Evolutionary conservation across 257 asterid species (phyloP), one percentile per base, ranked within the genome.

Genomic region (Avicennia marina): DNA sequence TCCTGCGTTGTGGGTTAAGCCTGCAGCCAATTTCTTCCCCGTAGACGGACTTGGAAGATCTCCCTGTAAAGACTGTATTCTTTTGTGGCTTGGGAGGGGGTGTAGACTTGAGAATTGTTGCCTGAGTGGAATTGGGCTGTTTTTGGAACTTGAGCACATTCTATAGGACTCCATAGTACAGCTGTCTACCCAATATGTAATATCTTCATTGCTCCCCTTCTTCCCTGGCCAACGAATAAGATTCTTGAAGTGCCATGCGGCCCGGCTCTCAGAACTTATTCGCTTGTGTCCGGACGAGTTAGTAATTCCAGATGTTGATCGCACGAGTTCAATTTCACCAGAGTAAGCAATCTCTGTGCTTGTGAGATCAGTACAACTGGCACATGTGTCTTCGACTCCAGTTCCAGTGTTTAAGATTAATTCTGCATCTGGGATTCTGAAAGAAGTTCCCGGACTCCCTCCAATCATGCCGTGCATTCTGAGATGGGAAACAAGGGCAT

Each of bases 371-470:
- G n/a, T 78, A 42, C 58, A 46, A 52, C 64, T 69, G 39, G 60
- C 73, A 56, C 59, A 60, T n/a, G 56, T 72, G 60, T 57, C 65
- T 22, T 73, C 83, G 4, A 69, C 51, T 47, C 85, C n/a, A n/a
- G n/a, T n/a, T n/a, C n/a, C 85, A 3, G 85, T 51, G 47, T 68
- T 66, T 57, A 77, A 39, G 45, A 81, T 72, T 45, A 84, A 72
- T 53, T 84, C 90, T 2, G 78, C 69, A 36, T 84, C 90, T 1
- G 85, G 83, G 63, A 79, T 79, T 68, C 83, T 59, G 52, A 81
- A 84, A 32, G 90, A 79, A n/a, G 90, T 74, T 5, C 94, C 94
- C 0, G 90, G 94, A 52, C 94, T 84, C 42, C 70, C 61, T 31
- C 79, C 82, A 24, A 72, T n/a, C n/a, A n/a, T 64, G 8, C 84